Evolutionary conservation across 768 basidiomycete genomes (phyloP), one percentile per base, ranked within the genome.

Genomic region (Neoboletus subvelutipes): DNA sequence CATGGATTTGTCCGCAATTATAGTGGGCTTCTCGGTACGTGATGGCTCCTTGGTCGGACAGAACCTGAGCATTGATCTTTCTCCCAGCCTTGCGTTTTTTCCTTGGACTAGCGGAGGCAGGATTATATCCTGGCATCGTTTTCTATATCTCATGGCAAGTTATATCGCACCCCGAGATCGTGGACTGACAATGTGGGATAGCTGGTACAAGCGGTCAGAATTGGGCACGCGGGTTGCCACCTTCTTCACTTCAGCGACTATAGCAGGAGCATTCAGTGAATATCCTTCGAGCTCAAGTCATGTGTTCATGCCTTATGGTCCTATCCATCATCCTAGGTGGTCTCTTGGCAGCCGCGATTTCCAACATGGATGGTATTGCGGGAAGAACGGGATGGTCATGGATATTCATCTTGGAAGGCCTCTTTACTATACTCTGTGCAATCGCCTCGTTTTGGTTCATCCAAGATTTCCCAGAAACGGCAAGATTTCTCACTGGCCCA

Each of bases 131-230:
- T 20, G 77, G 78, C 1, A 75, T 87, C 37, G 82, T 85, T 10
- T 86, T 81, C 69, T 86, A 83, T 63, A 78, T 85, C 34, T 83
- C 83, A 29, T 82, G 82, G 85, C 78, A 64, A 59, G 73, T 61
- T 11, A 26, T 36, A 31, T 43, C 10, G 17, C 10, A 43, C 20
- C 33, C 33, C 41, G 5, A 6, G 7, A 26, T 36, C 31, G 10
- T 43, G 17, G 20, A 24, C 48, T 58, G 34, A 54, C 37, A 12
- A 9, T 33, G 22, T 28, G 24, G 17, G 40, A 15, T 51, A 88
- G 86, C 63, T 93, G 91, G 89, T 93, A 93, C 71, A 86, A 83
- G 65, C 83, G 88, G 28, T 79, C 83, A 12, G 92, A 94, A 64
- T 79, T 88, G 62, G 89, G 87, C 17, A 77, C 81, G 33, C 83